Evolutionary conservation across 345 rosid genomes (phyloP), one percentile per base, ranked within the genome.

Genomic region (Clausena lansium): DNA sequence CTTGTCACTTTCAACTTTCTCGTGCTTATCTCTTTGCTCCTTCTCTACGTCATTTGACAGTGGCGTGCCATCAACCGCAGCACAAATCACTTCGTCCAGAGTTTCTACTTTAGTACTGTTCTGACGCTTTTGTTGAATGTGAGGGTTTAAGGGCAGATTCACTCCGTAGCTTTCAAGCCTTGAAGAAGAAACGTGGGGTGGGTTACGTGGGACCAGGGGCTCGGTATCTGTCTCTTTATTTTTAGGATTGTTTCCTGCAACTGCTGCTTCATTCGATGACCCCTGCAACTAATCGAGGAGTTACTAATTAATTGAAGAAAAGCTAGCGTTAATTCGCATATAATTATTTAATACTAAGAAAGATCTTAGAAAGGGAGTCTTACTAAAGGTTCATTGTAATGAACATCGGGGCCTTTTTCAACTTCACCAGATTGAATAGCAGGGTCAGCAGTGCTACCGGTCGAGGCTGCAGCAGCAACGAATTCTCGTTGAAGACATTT

Each of bases 31-130:
- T 52, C 70, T 75, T 57, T 78, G 66, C 14, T 67, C 82, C 45
- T 77, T 76, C 22, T 65, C 85, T 19, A 55, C 36, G 20, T 72
- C 78, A n/a, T 70, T 61, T 4, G 92, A 86, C 84, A 81, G 83
- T 1, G 93, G 91, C 33, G 86, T 55, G 8, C 93, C 96, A 32
- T 90, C 98, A 2, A 90, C 35, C 54, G 91, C 96, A 0, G 80
- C 90, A 35, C 94, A 90, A 73, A 70, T 75, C 38, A 75, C 88
- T 22, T 76, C 81, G 10, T 86, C 84, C 4, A 74, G 62, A 3
- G 55, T 25, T 5, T 47, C 25, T 7, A 61, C 64, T 11, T 67
- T 9, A 24, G 65, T 64, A 0, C 82, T 32, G 58, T 32, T 72
- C 62, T 59, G 45, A 24, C 89, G 89, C 76, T 79, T 91, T 73